Percentiles rank a stretch among this genome's conserved stretches.
These are phyloP conservation scores for Fallopia convolvulus DNA, from an alignment of 148 eudicot genomes.

Conservation along the genomic window DNA sequence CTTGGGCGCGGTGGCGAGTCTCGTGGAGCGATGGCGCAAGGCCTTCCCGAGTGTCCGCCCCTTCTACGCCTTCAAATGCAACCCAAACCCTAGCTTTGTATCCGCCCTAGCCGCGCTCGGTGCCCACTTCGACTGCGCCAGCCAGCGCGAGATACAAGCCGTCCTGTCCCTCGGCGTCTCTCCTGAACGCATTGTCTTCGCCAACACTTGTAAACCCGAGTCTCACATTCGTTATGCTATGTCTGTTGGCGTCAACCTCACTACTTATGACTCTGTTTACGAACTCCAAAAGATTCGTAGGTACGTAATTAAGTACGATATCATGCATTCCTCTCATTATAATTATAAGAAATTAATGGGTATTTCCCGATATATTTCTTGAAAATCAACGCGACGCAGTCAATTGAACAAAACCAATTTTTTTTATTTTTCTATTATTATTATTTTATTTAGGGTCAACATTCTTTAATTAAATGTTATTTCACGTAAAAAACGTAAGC, in stretches of 20 bases:
- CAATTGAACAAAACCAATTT: no score
- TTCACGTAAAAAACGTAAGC: no score
- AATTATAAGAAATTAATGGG: no score
- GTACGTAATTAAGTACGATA: neutral
- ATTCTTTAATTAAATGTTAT: no score
- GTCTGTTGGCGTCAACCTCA: neutral
- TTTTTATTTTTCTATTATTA: no score
- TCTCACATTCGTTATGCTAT: neutral
- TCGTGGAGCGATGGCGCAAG: neutral
- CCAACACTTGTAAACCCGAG: neutral
- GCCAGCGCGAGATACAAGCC: neutral
- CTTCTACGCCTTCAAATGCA: neutral
- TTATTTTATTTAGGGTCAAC: no score
- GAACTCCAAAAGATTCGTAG: neutral
- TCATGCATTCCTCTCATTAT: no score
- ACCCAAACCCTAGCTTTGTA: neutral
- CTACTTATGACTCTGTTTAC: neutral
- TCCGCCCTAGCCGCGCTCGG: neutral
- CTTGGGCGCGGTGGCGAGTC: neutral
- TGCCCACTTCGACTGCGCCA: neutral
- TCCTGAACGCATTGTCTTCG: neutral
- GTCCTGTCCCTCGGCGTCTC: neutral
- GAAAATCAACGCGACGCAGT: no score
- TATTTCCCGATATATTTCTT: no score
- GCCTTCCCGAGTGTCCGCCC: neutral